Percentiles rank a stretch among this genome's conserved stretches.
phyloP scores from a whole-genome alignment of 345 rosid species.

The Brassica incana region DNA sequence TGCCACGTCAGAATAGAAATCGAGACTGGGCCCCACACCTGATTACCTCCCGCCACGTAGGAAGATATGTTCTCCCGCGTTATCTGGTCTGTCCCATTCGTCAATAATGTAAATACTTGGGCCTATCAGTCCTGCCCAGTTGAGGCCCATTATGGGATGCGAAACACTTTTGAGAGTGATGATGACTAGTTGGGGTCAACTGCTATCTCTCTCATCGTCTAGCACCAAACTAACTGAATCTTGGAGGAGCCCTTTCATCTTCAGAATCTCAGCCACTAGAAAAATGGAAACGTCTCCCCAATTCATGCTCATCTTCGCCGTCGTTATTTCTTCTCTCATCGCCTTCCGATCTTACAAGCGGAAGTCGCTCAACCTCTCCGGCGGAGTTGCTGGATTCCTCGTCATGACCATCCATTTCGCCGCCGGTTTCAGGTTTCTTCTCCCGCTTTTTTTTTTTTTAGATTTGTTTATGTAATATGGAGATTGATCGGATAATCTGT shows the following conservation, averaged over 20 bases:
- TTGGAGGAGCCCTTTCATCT: not conserved
- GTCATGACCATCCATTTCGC: constrained; percentile 75
- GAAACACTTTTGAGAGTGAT: not conserved
- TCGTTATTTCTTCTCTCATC: constrained; percentile 51
- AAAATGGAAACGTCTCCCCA: constrained; percentile 46
- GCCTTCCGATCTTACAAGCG: constrained; percentile 66
- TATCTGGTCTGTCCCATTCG: constrained; percentile 10
- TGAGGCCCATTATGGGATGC: not conserved
- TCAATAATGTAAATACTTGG: not conserved
- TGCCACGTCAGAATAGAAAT: constrained; percentile 40
- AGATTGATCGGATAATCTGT: not conserved
- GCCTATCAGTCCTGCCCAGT: not conserved
- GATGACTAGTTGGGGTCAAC: constrained; percentile 23
- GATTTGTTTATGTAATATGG: not conserved
- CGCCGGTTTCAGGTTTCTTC: constrained; percentile 61
- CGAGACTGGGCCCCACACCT: constrained; percentile 19
- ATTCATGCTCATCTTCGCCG: constrained; percentile 52
- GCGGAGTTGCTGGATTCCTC: constrained; percentile 73
- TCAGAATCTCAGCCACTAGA: not conserved
- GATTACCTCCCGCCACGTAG: constrained; percentile 25
- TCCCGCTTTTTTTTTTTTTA: not conserved
- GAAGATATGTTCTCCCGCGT: constrained; percentile 33
- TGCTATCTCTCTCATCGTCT: not conserved
- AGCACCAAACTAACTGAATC: constrained; percentile 11
- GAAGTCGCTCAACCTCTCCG: constrained; percentile 82